Evolutionary conservation across 768 basidiomycete genomes (phyloP).

Genomic region (Hygrophoropsis aurantiaca): DNA sequence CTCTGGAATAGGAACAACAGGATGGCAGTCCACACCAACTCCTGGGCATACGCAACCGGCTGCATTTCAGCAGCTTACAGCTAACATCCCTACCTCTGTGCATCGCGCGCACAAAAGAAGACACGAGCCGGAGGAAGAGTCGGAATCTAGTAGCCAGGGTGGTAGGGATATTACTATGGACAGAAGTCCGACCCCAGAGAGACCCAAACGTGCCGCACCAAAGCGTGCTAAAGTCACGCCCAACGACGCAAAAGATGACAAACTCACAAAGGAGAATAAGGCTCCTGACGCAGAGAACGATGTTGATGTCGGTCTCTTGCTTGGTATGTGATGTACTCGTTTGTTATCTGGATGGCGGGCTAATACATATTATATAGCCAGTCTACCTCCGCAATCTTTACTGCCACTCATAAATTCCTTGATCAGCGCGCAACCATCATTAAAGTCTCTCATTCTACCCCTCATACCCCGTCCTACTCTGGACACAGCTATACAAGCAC

Average conservation of each 20-base stretch:
- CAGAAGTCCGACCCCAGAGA: slow-evolving; percentile 81
- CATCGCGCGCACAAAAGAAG: slow-evolving; percentile 62
- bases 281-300: slow-evolving; percentile 38
- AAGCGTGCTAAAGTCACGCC: slow-evolving; percentile 51
- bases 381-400: slow-evolving; percentile 73
- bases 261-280: slow-evolving; percentile 50
- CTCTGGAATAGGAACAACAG: slow-evolving; percentile 41
- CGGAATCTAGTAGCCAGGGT: slow-evolving; percentile 35
- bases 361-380: slow-evolving; percentile 48
- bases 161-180: slow-evolving; percentile 75
- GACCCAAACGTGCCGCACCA: slow-evolving; percentile 64
- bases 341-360: slow-evolving; percentile 1
- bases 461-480: slow-evolving; percentile 85
- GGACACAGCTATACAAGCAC: slow-evolving; percentile 67
- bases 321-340: slow-evolving; percentile 53
- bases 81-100: slow-evolving; percentile 40
- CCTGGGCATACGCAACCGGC: slow-evolving; percentile 43
- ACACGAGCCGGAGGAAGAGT: slow-evolving; percentile 69
- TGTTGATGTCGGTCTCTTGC: slow-evolving; percentile 73
- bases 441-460: slow-evolving; percentile 71
- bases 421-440: slow-evolving; percentile 62
- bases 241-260: slow-evolving; percentile 38
- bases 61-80: slow-evolving; percentile 55
- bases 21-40: slow-evolving; percentile 45
- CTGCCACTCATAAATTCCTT: slow-evolving; percentile 72